phyloP scores from a whole-genome alignment of 805 yeast species.

The Saturnispora gosingensis region DNA sequence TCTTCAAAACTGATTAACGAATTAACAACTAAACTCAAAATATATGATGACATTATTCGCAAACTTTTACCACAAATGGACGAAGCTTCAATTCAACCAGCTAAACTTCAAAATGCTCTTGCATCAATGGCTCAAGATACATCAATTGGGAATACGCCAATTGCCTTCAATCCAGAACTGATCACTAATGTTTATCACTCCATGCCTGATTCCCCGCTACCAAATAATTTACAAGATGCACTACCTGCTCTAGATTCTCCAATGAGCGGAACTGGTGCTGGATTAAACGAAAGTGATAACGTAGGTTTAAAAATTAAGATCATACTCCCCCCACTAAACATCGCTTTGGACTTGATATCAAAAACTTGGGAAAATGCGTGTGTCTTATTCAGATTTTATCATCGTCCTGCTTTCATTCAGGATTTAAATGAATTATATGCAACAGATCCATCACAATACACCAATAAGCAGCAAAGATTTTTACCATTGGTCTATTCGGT shows the following conservation, averaged over 20 bases:
- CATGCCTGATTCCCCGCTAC: constrained; percentile 27
- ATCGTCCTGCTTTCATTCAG: constrained; percentile 68
- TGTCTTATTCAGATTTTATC: constrained; percentile 76
- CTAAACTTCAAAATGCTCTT: constrained; percentile 24
- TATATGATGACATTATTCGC: constrained; percentile 27
- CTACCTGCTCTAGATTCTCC: constrained; percentile 7
- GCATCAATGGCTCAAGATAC: constrained; percentile 15
- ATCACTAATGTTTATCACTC: constrained; percentile 22
- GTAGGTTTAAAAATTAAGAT: constrained; percentile 34
- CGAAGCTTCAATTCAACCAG: constrained; percentile 27
- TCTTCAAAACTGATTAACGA: constrained; percentile 24
- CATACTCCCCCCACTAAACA: constrained; percentile 66
- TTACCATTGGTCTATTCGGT: constrained; percentile 76
- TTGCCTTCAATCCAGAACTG: constrained; percentile 14
- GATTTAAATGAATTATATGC: constrained; percentile 70
- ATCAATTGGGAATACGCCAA: constrained; percentile 16
- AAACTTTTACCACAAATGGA: constrained; percentile 26
- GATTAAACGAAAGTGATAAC: constrained; percentile 17
- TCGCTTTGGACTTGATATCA: constrained; percentile 60
- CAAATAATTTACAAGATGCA: constrained; percentile 16
- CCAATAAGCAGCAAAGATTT: constrained; percentile 64
- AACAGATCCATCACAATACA: constrained; percentile 61
- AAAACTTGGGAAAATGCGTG: constrained; percentile 83
- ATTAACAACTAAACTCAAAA: constrained; percentile 23
- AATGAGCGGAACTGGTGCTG: constrained; percentile 11